phyloP scores from a whole-genome alignment of 2,329 filamentous ascomycete species.

The Trichothecium roseum region DNA sequence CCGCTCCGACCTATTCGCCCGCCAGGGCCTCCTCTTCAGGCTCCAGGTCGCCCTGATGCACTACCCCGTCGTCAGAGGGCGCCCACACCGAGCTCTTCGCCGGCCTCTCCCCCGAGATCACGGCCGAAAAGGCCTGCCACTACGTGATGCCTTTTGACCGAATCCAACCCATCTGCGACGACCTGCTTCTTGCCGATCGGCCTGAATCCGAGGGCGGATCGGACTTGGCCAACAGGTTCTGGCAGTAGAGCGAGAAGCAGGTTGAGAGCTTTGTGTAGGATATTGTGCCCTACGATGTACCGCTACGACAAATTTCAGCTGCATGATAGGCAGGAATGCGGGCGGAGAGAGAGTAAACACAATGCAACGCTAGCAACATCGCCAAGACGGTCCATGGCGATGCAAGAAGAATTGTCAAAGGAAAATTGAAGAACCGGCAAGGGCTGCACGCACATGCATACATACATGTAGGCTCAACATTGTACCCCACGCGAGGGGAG shows the following conservation, averaged over 20 bases:
- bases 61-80: conserved; percentile 22
- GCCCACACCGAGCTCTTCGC: conserved; percentile 39
- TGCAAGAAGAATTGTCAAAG: no score
- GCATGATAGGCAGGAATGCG: no score
- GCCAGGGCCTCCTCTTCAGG: conserved; percentile 8
- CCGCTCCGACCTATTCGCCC: conserved; percentile 18
- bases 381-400: no score
- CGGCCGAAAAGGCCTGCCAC: conserved; percentile 13
- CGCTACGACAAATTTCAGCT: no score
- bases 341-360: no score
- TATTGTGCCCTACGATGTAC: no score
- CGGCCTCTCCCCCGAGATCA: conserved; percentile 31
- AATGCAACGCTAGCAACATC: no score
- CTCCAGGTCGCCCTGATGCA: conserved; percentile 9
- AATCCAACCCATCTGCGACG: conserved; percentile 15
- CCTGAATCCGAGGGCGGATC: conserved; percentile 18
- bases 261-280: conserved; percentile 7
- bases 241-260: conserved; percentile 23
- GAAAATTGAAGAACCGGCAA: no score
- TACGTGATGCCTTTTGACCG: conserved; percentile 12
- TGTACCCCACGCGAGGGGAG: no score
- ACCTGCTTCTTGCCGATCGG: conserved; percentile 14
- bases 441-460: no score
- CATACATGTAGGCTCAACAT: no score
- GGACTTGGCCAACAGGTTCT: conserved; percentile 18